Percentiles rank a stretch among this genome's conserved stretches.
Evolutionary conservation across 192 early-diverging fungal species (phyloP).

Genomic region (Backusella parvicylindrica): DNA sequence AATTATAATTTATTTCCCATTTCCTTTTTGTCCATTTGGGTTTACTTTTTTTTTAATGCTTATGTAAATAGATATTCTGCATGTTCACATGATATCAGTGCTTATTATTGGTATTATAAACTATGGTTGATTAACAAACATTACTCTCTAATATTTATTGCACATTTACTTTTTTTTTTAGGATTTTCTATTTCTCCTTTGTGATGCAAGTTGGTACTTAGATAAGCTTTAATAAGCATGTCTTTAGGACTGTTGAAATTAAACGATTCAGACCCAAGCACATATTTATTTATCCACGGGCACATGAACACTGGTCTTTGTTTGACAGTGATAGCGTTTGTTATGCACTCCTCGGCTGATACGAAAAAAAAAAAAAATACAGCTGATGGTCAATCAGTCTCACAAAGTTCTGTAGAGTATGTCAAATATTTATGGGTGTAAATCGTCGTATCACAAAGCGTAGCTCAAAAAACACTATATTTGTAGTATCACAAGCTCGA

Average conservation of each 20-base stretch:
- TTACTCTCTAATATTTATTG: not conserved
- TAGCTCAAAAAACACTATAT: not conserved
- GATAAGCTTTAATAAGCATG: not conserved
- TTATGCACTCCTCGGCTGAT: not conserved
- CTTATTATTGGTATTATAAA: not conserved
- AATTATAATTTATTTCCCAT: not conserved
- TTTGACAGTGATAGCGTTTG: not conserved
- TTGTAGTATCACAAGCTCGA: not conserved
- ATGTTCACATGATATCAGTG: not conserved
- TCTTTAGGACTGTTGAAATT: not conserved
- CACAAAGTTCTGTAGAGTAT: not conserved
- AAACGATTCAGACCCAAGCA: not conserved
- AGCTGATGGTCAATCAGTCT: not conserved
- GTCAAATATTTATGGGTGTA: not conserved
- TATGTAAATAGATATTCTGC: not conserved
- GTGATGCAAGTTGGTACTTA: not conserved
- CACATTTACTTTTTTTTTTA: not conserved
- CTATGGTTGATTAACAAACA: not conserved
- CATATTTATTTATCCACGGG: not conserved
- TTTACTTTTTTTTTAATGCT: not conserved
- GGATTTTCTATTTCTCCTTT: not conserved
- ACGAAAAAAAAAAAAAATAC: not conserved
- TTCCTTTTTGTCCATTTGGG: not conserved
- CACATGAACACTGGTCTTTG: not conserved
- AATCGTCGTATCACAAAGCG: not conserved